Conservation (phyloP, 2,329 filamentous ascomycete genomes). For the Venturia carpophila region DNA sequence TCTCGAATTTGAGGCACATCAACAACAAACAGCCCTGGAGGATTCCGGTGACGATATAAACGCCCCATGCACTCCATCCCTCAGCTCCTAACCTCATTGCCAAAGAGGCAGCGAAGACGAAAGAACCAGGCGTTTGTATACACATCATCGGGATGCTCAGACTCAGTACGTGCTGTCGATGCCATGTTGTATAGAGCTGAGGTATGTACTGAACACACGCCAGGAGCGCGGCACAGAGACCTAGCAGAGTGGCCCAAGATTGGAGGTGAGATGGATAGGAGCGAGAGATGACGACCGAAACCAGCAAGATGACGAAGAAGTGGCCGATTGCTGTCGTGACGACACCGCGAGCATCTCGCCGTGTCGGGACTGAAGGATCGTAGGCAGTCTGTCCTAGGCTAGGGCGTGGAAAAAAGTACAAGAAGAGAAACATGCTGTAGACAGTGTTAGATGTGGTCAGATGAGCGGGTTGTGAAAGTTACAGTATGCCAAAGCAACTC, state of each 20-base stretch:
- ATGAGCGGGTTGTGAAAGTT: slow-evolving; percentile 29
- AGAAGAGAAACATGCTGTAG: slow-evolving; percentile 76
- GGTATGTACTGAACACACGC: slow-evolving; percentile 88
- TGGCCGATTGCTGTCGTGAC: slow-evolving; percentile 67
- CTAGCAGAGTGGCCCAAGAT: slow-evolving; percentile 77
- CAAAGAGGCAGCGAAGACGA: slow-evolving; percentile 81
- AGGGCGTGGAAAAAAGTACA: slow-evolving; percentile 71
- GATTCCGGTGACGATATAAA: slow-evolving; percentile 76
- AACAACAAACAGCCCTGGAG: slow-evolving; percentile 74
- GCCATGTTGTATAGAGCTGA: slow-evolving; percentile 88
- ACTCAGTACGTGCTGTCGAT: slow-evolving; percentile 76
- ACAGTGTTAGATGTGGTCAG: neutral
- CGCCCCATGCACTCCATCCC: slow-evolving; percentile 94
- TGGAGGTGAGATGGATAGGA: slow-evolving; percentile 57
- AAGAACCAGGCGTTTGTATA: slow-evolving; percentile 89
- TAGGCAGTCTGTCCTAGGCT: slow-evolving; percentile 27
- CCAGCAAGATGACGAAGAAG: slow-evolving; percentile 60
- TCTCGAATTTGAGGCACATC: slow-evolving; percentile 74
- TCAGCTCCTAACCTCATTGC: slow-evolving; percentile 67
- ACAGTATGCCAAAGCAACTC: slow-evolving; percentile 90
- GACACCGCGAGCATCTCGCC: slow-evolving; percentile 71
- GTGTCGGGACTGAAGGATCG: slow-evolving; percentile 43
- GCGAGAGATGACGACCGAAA: slow-evolving; percentile 57
- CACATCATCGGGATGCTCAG: slow-evolving; percentile 97
- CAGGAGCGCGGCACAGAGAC: slow-evolving; percentile 67